Percentiles rank a stretch among this genome's conserved stretches.
Evolutionary conservation across 306 rosid genomes (phyloP).

Genomic region (Corylus americana): DNA sequence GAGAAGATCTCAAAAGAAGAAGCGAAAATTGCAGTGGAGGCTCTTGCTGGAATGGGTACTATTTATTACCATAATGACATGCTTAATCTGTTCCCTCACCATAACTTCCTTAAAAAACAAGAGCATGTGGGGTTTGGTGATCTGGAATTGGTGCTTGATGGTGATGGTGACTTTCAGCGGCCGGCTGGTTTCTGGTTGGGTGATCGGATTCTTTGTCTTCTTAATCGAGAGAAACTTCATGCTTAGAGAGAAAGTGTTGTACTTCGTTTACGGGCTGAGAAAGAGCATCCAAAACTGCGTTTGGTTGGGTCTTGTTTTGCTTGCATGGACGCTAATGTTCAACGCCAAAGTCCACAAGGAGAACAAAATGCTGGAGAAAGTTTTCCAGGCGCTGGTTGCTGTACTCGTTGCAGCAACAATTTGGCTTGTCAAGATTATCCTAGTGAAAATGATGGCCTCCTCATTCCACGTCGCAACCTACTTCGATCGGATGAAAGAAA

Average conservation of each 20-base stretch:
- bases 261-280: slow-evolving; percentile 52
- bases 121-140: slow-evolving; percentile 33
- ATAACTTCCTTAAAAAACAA: slow-evolving; percentile 28
- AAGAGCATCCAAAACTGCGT: slow-evolving; percentile 49
- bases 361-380: slow-evolving; percentile 42
- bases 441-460: slow-evolving; percentile 47
- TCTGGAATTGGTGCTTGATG: slow-evolving; percentile 56
- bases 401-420: slow-evolving; percentile 41
- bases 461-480: slow-evolving; percentile 54
- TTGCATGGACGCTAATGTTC: slow-evolving; percentile 48
- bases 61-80: slow-evolving; percentile 42
- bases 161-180: slow-evolving; percentile 57
- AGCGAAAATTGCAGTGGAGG: slow-evolving; percentile 42
- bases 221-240: slow-evolving; percentile 45
- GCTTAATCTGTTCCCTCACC: slow-evolving; percentile 36
- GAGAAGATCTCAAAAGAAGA: slow-evolving; percentile 27
- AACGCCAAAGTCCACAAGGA: slow-evolving; percentile 34
- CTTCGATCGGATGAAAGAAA: slow-evolving; percentile 58
- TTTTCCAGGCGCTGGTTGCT: slow-evolving; percentile 42
- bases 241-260: slow-evolving; percentile 48
- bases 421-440: slow-evolving; percentile 48
- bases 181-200: slow-evolving; percentile 46
- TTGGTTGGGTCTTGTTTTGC: slow-evolving; percentile 42
- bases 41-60: slow-evolving; percentile 39
- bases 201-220: slow-evolving; percentile 30